phyloP scores from a whole-genome alignment of 2,329 filamentous ascomycete species.

The Calonectria crousiana region DNA sequence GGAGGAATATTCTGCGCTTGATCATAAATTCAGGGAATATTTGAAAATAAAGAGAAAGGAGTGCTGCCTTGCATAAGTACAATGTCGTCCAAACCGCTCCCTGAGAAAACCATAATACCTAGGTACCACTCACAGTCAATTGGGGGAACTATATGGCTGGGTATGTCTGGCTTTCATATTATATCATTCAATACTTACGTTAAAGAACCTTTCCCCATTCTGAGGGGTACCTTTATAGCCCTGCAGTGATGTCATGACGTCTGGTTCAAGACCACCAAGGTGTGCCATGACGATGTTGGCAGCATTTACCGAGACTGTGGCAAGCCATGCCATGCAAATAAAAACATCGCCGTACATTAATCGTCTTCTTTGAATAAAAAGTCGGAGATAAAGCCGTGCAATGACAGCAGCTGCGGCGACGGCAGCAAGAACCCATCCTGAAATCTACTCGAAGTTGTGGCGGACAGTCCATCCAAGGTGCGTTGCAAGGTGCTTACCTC shows the following conservation, averaged over 20 bases:
- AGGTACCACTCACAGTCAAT: not conserved
- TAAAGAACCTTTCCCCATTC: not conserved
- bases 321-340: not conserved
- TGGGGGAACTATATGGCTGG: too few relatives aligned
- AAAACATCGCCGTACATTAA: not conserved
- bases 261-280: not conserved
- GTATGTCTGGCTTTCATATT: not conserved
- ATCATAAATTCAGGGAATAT: conserved; percentile 1
- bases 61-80: not conserved
- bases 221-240: not conserved
- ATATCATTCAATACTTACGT: not conserved
- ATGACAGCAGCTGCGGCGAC: not conserved
- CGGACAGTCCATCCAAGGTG: too few relatives aligned
- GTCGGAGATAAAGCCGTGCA: not conserved
- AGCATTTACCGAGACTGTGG: not conserved
- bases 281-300: not conserved
- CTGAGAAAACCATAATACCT: not conserved
- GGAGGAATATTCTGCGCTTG: not conserved
- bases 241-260: not conserved
- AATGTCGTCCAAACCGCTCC: not conserved
- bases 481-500: not conserved
- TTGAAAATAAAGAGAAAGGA: not conserved
- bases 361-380: not conserved
- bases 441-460: not conserved
- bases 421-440: not conserved